Evolutionary conservation across 2,329 filamentous ascomycete genomes (phyloP), one percentile per base, ranked within the genome.

Genomic region (Cercospora brassicicola): DNA sequence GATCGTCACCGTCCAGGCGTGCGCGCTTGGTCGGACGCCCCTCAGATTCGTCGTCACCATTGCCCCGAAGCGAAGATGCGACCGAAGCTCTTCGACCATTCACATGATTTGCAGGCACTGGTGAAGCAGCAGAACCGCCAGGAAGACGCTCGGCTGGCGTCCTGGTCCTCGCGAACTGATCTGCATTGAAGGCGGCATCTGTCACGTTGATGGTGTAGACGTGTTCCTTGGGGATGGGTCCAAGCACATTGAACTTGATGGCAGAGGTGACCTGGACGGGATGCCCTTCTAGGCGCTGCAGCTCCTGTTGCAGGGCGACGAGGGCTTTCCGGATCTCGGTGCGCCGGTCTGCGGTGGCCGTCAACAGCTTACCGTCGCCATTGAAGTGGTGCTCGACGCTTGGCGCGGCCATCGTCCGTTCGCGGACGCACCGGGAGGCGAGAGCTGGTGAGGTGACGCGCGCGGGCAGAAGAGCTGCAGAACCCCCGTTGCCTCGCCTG

Each of bases 371-470:
- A 53, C 62, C 64, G 39, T 76, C 74, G 63, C 74, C 74, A 31
- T 73, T 66, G 62, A 73, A 75, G 64, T 67, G 57, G 64, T 76
- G 74, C 63, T 73, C 69, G 39, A 72, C 64, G 23, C 62, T 59
- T 31, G 31, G 55, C 55, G 53, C 42, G 36, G 59, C 36, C 59
- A 61, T 61, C 56, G 65, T 67, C 59, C 64, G 33, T 39, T 13
- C 65, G 59, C 66, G 68, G 31, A 23, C 53, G 65, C 65, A 53
- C 48, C 45, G 28, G n/a, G 15, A 30, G 53, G 23, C 23, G 53
- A 56, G 53, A 56, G 53, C 53, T 28, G 53, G 15, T 18, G 53
- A 30, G 53, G 53, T 31, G 53, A 31, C 13, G 51, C 18, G 51
- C 23, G 18, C 51, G 7, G 51, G 51, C 51, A 20, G 51, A 30